These are phyloP conservation scores for Metarhizium humberi DNA, from an alignment of 2,329 filamentous ascomycete genomes.

Conservation along the genomic window DNA sequence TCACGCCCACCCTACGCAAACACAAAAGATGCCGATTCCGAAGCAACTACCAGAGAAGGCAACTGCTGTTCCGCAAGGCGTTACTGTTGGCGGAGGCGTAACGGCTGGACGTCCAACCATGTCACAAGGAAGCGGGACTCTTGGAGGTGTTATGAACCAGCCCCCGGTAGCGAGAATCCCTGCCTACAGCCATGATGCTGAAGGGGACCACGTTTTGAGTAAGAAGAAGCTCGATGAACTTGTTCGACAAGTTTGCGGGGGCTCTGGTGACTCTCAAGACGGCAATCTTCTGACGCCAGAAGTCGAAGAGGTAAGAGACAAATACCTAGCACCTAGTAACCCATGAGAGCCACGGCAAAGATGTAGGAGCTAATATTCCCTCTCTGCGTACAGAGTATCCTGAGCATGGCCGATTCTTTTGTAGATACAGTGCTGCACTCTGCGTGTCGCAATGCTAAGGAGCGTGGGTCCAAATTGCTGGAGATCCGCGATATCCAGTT, in stretches of 20 bases:
- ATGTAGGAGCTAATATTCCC: slow-evolving; percentile 9
- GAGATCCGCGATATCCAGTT: slow-evolving; percentile 83
- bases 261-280: slow-evolving; percentile 60
- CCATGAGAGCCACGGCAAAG: neutral
- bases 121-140: slow-evolving; percentile 64
- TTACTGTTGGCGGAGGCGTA: slow-evolving; percentile 55
- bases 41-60: slow-evolving; percentile 65
- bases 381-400: slow-evolving; percentile 55
- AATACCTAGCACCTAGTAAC: neutral
- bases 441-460: slow-evolving; percentile 86
- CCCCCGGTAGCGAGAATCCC: slow-evolving; percentile 76
- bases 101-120: slow-evolving; percentile 71
- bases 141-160: slow-evolving; percentile 77
- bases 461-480: slow-evolving; percentile 80
- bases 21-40: slow-evolving; percentile 67
- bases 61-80: slow-evolving; percentile 62
- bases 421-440: slow-evolving; percentile 82
- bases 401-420: slow-evolving; percentile 87
- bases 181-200: slow-evolving; percentile 78
- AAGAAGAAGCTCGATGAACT: slow-evolving; percentile 97
- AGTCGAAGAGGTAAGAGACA: slow-evolving; percentile 73
- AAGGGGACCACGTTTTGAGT: slow-evolving; percentile 86
- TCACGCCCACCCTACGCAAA: slow-evolving; percentile 40
- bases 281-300: slow-evolving; percentile 78
- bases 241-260: slow-evolving; percentile 85